Percentiles rank a stretch among this genome's conserved stretches.
Conservation (phyloP, 495 filamentous ascomycete species). For the Hypoxylon lienhwacheense region DNA sequence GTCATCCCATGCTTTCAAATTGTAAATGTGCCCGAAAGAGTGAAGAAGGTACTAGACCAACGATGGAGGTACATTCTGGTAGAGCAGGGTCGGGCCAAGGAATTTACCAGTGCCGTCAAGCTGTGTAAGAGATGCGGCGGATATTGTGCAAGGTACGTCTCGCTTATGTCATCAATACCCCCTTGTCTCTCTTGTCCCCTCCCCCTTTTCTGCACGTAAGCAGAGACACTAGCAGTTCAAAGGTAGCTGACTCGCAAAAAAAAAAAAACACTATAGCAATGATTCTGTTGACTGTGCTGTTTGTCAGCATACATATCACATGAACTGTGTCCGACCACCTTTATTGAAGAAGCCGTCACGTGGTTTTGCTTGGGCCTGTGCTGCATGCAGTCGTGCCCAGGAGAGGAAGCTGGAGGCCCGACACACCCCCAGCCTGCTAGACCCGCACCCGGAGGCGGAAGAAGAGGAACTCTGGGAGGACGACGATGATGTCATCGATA, state of each 20-base stretch:
- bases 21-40: conserved; percentile 91
- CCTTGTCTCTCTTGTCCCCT: conserved; percentile 2
- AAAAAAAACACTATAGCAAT: too few species aligned
- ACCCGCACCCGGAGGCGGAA: conserved; percentile 61
- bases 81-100: conserved; percentile 87
- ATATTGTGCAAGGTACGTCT: conserved; percentile 84
- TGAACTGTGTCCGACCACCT: conserved; percentile 94
- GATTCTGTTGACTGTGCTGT: conserved; percentile 98
- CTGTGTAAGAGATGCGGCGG: conserved; percentile 86
- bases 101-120: conserved; percentile 95
- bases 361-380: conserved; percentile 98
- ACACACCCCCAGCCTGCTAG: conserved; percentile 70
- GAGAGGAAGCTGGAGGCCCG: conserved; percentile 90
- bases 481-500: conserved; percentile 68
- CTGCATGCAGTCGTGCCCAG: conserved; percentile 89
- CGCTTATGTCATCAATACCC: conserved; percentile 31
- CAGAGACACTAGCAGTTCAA: conserved; percentile 20
- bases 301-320: conserved; percentile 93
- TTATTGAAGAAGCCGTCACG: conserved; percentile 94
- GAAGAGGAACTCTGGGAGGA: conserved; percentile 83
- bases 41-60: conserved; percentile 93
- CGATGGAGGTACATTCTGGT: conserved; percentile 94
- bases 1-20: conserved; percentile 89
- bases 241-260: conserved; percentile 1
- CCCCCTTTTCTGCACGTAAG: neutral